Percentiles rank a stretch among this genome's conserved stretches.
Evolutionary conservation across 306 rosid species (phyloP).

Genomic region (Ormosia semicastrata): DNA sequence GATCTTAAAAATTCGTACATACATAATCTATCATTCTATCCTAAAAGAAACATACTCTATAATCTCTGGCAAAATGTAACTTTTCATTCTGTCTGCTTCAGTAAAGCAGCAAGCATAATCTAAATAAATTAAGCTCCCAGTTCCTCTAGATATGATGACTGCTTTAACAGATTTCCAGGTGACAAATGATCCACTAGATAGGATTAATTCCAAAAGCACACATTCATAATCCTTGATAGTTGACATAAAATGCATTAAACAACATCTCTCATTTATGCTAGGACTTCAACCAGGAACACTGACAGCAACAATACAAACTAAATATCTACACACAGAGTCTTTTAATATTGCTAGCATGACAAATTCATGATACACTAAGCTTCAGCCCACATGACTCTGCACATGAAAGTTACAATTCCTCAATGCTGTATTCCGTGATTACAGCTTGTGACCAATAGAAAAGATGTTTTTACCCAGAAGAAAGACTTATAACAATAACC

Average conservation of each 20-base stretch:
- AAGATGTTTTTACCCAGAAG: slow-evolving; percentile 15
- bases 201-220: slow-evolving; percentile 4
- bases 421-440: background rate
- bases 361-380: slow-evolving; percentile 9
- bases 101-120: slow-evolving; percentile 19
- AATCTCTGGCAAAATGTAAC: background rate
- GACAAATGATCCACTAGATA: slow-evolving; percentile 5
- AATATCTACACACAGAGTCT: background rate
- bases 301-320: slow-evolving; percentile 3
- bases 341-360: slow-evolving; percentile 9
- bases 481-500: slow-evolving; percentile 16
- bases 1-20: slow-evolving; percentile 1
- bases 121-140: slow-evolving; percentile 4
- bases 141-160: slow-evolving; percentile 14
- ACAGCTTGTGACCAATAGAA: slow-evolving; percentile 21
- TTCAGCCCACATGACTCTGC: slow-evolving; percentile 18
- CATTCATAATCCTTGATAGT: slow-evolving; percentile 14
- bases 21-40: slow-evolving; percentile 9
- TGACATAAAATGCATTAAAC: slow-evolving; percentile 15
- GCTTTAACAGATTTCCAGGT: background rate
- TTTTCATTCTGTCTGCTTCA: background rate
- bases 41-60: slow-evolving; percentile 3
- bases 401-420: slow-evolving; percentile 2
- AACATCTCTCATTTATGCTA: background rate
- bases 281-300: slow-evolving; percentile 9